These are phyloP conservation scores for Citrus unshiu DNA, from an alignment of 345 rosid species.

Conservation along the genomic window DNA sequence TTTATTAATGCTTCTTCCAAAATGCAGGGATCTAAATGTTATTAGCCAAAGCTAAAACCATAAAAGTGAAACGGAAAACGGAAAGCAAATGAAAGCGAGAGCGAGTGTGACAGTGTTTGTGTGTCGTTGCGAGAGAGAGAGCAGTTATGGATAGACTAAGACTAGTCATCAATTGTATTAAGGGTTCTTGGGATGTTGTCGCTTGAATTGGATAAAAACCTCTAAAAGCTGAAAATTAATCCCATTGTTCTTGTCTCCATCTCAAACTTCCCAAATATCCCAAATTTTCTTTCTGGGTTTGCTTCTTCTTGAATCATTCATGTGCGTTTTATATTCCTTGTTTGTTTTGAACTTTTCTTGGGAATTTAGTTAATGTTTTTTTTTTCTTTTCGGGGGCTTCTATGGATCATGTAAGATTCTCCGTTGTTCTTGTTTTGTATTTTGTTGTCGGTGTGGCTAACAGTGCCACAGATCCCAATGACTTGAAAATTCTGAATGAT, in stretches of 20 bases:
- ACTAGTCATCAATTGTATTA: not conserved
- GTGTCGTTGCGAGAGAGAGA: not conserved
- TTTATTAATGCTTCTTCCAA: not conserved
- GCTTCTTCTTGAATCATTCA: not conserved
- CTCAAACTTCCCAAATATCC: not conserved
- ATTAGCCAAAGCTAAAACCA: not conserved
- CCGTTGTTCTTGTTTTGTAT: slow-evolving; percentile 15
- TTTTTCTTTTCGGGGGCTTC: not conserved
- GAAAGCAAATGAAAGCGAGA: not conserved
- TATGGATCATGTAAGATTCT: not conserved
- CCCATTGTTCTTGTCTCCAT: not conserved
- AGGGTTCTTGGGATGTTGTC: not conserved
- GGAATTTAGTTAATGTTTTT: not conserved
- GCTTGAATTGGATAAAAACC: not conserved
- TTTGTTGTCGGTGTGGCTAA: slow-evolving; percentile 17
- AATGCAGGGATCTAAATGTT: not conserved
- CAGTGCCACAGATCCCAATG: slow-evolving; percentile 38
- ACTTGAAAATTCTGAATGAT: slow-evolving; percentile 42
- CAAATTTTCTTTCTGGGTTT: not conserved
- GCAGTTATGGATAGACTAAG: not conserved
- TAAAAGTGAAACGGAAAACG: not conserved
- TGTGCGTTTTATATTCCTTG: slow-evolving; percentile 17
- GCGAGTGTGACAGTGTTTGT: not conserved
- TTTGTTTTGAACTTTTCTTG: not conserved
- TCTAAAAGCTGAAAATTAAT: not conserved